A percentile compares a stretch with the other conserved stretches of the same genome.
phyloP scores from a whole-genome alignment of 768 basidiomycete genomes.

The Termitomyces sp. region DNA sequence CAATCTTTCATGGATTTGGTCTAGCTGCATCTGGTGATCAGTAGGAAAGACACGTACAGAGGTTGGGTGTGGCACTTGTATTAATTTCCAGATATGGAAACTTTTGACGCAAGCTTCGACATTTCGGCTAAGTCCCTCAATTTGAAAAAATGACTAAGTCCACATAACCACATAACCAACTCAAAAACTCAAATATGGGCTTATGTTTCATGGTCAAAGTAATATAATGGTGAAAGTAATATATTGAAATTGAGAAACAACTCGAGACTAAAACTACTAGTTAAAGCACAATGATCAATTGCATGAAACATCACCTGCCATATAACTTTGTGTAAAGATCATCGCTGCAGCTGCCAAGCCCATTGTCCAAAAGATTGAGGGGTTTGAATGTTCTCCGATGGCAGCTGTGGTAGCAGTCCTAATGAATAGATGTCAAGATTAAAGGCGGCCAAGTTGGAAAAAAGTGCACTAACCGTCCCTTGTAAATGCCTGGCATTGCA shows the following conservation, averaged over 20 bases:
- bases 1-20: no score
- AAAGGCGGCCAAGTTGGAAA: neutral
- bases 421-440: neutral
- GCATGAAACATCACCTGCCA: neutral
- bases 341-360: neutral
- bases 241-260: neutral
- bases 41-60: neutral
- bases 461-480: neutral
- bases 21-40: no score
- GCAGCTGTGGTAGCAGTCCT: neutral
- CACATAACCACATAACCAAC: neutral
- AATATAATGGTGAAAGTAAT: no score
- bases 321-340: neutral
- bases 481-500: neutral
- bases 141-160: neutral
- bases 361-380: neutral
- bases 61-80: neutral
- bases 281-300: neutral
- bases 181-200: neutral
- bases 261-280: neutral
- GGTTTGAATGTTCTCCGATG: neutral
- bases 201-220: neutral
- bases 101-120: neutral
- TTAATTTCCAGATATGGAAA: neutral
- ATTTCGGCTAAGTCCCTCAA: neutral